A percentile compares a stretch with the other conserved stretches of the same genome.
phyloP scores from a whole-genome alignment of 345 rosid species.

The Brassica incana region DNA sequence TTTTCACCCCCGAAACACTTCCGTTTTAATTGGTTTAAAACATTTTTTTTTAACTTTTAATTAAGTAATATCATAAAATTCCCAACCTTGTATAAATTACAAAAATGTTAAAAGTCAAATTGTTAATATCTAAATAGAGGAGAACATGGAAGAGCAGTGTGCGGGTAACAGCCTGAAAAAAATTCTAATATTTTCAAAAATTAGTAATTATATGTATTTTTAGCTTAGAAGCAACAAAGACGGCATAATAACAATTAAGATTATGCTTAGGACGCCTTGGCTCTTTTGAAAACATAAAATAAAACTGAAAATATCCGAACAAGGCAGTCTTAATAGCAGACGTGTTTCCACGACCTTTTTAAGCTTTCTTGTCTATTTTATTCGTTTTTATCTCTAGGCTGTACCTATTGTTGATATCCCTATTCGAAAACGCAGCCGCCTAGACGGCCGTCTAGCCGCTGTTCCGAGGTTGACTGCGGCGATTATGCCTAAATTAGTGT shows the following conservation, averaged over 20 bases:
- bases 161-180: constrained; percentile 13
- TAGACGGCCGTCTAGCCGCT: too few species aligned
- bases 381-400: neutral
- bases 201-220: neutral
- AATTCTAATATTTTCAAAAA: neutral
- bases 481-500: too few species aligned
- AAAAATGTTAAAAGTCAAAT: neutral
- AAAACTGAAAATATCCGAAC: neutral
- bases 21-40: neutral
- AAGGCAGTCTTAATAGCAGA: neutral
- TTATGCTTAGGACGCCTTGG: constrained; percentile 1
- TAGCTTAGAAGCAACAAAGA: constrained; percentile 16
- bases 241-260: constrained; percentile 4
- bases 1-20: neutral
- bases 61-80: neutral
- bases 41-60: neutral
- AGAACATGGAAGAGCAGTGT: constrained; percentile 24
- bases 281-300: neutral
- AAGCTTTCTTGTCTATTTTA: neutral
- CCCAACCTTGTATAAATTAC: neutral
- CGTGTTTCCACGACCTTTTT: constrained; percentile 24
- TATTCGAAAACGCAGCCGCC: too few species aligned
- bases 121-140: neutral
- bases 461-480: too few species aligned
- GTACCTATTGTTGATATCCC: neutral